Conservation (phyloP, 208 protist genomes). For the Acanthamoeba healyi region DNA sequence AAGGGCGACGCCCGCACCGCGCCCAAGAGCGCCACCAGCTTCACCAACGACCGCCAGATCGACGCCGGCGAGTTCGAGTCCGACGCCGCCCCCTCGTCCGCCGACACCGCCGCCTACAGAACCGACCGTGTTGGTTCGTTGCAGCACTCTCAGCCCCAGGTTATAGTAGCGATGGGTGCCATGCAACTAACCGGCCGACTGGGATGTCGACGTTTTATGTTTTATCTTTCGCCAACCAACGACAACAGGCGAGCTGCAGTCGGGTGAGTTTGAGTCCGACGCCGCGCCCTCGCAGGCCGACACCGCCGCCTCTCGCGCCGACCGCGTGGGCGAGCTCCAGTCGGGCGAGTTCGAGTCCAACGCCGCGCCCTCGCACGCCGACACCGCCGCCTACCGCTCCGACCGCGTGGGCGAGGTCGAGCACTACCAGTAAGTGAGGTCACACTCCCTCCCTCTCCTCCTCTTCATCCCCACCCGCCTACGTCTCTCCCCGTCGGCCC, state of each 20-base stretch:
- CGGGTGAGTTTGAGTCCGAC: constrained; percentile 39
- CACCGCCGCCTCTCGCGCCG: not conserved
- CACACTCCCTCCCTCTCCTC: no score
- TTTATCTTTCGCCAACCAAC: no score
- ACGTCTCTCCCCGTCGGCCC: not conserved
- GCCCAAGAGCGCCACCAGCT: constrained; percentile 5
- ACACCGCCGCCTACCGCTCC: not conserved
- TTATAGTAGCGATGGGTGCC: no score
- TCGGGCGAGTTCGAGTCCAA: constrained; percentile 63
- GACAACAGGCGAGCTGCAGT: constrained; percentile 30
- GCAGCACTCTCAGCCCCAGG: not conserved
- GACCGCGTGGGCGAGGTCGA: constrained; percentile 10
- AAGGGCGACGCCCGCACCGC: constrained; percentile 33
- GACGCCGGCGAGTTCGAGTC: constrained; percentile 57
- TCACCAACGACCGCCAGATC: constrained; percentile 18
- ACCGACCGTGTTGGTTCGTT: constrained; percentile 19
- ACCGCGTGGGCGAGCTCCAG: constrained; percentile 43
- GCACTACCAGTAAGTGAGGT: constrained; percentile 28
- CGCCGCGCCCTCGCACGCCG: not conserved
- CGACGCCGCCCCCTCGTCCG: constrained; percentile 26
- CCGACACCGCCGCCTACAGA: constrained; percentile 18
- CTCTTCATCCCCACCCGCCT: no score
- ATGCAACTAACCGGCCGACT: no score
- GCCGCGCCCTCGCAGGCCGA: constrained; percentile 14
- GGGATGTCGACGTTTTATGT: no score